A percentile compares a stretch with the other conserved stretches of the same genome.
Conservation (phyloP, 345 rosid genomes). For the Aethionema arabicum region DNA sequence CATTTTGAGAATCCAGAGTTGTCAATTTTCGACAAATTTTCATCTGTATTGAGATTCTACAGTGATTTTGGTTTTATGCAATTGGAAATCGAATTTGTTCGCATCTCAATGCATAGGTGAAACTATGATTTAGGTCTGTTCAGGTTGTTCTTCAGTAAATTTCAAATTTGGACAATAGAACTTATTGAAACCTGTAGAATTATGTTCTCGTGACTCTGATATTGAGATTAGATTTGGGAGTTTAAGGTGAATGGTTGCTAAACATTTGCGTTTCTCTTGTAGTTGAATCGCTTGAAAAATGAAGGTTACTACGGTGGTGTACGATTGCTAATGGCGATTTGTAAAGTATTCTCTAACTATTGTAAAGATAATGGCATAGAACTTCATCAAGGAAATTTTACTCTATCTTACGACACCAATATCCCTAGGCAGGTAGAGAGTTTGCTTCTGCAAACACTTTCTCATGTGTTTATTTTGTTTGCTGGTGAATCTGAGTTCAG, state of each 20-base stretch:
- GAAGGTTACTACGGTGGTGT: slow-evolving; percentile 98
- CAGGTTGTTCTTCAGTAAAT: background rate
- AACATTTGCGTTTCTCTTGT: background rate
- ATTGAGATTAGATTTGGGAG: background rate
- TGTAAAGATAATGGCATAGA: slow-evolving; percentile 56
- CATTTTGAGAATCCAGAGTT: too few relatives aligned
- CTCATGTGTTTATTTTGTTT: background rate
- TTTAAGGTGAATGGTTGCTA: background rate
- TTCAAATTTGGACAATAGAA: background rate
- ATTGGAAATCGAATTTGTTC: background rate
- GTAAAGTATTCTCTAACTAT: slow-evolving; percentile 57
- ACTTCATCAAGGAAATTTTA: slow-evolving; percentile 58
- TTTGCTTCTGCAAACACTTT: background rate
- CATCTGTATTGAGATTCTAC: background rate
- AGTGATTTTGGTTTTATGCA: background rate
- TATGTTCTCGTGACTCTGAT: background rate
- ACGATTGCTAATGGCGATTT: slow-evolving; percentile 84
- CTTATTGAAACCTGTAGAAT: too few relatives aligned
- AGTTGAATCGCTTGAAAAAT: slow-evolving; percentile 67
- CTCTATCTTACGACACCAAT: slow-evolving; percentile 80
- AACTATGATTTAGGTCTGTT: too few relatives aligned
- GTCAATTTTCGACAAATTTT: background rate
- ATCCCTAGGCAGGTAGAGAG: slow-evolving; percentile 86
- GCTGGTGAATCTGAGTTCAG: background rate
- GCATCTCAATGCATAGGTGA: background rate